These are phyloP conservation scores for Cladosporium austrohemisphaericum DNA, from an alignment of 2,329 filamentous ascomycete species.

Conservation along the genomic window DNA sequence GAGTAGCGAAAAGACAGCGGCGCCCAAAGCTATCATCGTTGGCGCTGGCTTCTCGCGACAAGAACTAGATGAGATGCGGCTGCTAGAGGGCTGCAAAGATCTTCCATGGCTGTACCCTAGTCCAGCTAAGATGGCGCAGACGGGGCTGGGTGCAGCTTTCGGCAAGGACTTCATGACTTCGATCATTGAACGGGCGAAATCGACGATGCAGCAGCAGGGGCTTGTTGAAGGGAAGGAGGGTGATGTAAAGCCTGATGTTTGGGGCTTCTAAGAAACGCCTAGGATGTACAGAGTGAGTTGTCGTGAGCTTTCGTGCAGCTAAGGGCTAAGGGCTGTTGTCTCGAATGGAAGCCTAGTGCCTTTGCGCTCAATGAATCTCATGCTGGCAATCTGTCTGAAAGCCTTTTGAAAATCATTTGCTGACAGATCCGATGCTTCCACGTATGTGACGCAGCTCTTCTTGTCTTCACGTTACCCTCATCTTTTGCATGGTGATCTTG, in stretches of 20 bases:
- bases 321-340: too few relatives aligned
- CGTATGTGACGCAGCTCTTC: too few relatives aligned
- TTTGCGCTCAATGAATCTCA: too few relatives aligned
- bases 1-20: constrained; percentile 13
- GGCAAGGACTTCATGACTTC: constrained; percentile 18
- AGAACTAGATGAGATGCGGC: constrained; percentile 22
- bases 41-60: constrained; percentile 24
- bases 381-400: too few relatives aligned
- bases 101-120: constrained; percentile 23
- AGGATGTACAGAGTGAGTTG: too few relatives aligned
- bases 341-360: too few relatives aligned
- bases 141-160: constrained; percentile 17
- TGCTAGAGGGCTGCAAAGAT: constrained; percentile 17
- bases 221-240: constrained; percentile 19
- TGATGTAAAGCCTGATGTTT: constrained; percentile 8
- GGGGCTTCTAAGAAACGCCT: constrained; percentile 9
- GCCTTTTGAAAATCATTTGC: too few relatives aligned
- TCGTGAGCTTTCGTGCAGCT: too few relatives aligned
- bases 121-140: constrained; percentile 17
- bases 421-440: too few relatives aligned
- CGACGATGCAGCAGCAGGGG: constrained; percentile 18
- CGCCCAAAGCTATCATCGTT: constrained; percentile 24
- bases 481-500: too few relatives aligned
- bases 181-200: constrained; percentile 18
- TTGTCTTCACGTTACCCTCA: too few relatives aligned